A percentile compares a stretch with the other conserved stretches of the same genome.
These are phyloP conservation scores for Salpingoeca rosetta DNA, from an alignment of 78 protist genomes.

Conservation along the genomic window DNA sequence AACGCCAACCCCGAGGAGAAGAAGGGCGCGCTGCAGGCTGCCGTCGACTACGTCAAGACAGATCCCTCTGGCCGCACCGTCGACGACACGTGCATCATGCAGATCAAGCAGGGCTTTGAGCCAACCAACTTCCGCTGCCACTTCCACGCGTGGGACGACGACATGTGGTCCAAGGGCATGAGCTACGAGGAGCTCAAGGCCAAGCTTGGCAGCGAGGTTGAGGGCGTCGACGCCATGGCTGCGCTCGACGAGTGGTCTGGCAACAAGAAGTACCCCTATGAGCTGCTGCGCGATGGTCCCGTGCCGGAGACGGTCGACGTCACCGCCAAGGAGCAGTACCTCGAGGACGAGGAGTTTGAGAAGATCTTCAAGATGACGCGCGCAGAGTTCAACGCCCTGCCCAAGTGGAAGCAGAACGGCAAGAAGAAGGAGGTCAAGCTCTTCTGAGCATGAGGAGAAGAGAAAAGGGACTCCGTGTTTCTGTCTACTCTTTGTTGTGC, in stretches of 20 bases:
- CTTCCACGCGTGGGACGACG: slow-evolving; percentile 1
- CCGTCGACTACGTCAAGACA: not conserved
- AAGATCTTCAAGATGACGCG: not conserved
- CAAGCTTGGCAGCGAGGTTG: not conserved
- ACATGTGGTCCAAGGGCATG: not conserved
- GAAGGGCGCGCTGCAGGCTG: not conserved
- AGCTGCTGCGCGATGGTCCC: not conserved
- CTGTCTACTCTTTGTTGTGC: no score
- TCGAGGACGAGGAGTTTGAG: not conserved
- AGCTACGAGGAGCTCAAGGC: slow-evolving; percentile 7
- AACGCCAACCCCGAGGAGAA: slow-evolving; percentile 25
- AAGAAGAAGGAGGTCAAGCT: not conserved
- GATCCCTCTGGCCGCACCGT: not conserved
- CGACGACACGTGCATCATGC: not conserved
- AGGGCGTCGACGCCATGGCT: not conserved
- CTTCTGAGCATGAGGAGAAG: no score
- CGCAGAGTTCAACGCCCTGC: not conserved
- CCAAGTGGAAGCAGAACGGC: not conserved
- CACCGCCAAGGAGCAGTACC: not conserved
- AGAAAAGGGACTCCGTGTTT: no score
- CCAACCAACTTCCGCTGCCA: not conserved
- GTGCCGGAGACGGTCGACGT: not conserved
- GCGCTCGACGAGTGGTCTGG: not conserved
- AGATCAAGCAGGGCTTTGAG: not conserved
- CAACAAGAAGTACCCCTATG: not conserved